Evolutionary conservation across 23 red algal genomes (phyloP).

Genomic region (Chondrus crispus): DNA sequence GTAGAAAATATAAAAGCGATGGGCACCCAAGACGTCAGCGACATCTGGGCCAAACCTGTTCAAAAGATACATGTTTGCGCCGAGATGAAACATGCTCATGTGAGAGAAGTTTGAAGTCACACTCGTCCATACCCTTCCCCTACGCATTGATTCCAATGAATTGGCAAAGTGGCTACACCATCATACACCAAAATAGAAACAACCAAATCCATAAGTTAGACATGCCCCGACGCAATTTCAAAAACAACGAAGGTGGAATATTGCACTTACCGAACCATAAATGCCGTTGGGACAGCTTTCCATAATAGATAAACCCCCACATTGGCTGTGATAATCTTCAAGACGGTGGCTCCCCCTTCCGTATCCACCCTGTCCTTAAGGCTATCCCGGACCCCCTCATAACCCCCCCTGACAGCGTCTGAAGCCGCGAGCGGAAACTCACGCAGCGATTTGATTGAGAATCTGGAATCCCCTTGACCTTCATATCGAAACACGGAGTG

Average conservation of each 20-base stretch:
- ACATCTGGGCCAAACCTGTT: slow-evolving; percentile 66
- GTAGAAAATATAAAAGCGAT: slow-evolving; percentile 70
- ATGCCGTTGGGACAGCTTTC: slow-evolving; percentile 55
- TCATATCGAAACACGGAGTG: too few species aligned
- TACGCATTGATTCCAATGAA: slow-evolving; percentile 38
- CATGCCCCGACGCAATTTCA: background rate
- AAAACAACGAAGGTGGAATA: background rate
- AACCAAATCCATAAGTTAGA: background rate
- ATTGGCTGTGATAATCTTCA: slow-evolving; percentile 54
- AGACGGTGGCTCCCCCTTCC: slow-evolving; percentile 21
- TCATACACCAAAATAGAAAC: background rate
- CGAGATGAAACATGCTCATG: slow-evolving; percentile 59
- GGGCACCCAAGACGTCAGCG: slow-evolving; percentile 20
- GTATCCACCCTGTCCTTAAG: background rate
- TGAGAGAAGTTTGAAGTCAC: slow-evolving; percentile 70
- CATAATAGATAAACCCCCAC: slow-evolving; percentile 63
- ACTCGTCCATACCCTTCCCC: slow-evolving; percentile 48
- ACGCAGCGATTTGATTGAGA: too few species aligned
- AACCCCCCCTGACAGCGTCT: background rate
- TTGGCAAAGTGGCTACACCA: slow-evolving; percentile 36
- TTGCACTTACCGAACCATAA: slow-evolving; percentile 66
- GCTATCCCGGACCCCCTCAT: background rate
- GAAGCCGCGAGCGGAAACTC: background rate
- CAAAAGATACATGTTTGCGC: slow-evolving; percentile 71
- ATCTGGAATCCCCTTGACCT: too few species aligned